Evolutionary conservation across 352 stramenopile genomes (phyloP).

Genomic region (Ophiocytium majus): DNA sequence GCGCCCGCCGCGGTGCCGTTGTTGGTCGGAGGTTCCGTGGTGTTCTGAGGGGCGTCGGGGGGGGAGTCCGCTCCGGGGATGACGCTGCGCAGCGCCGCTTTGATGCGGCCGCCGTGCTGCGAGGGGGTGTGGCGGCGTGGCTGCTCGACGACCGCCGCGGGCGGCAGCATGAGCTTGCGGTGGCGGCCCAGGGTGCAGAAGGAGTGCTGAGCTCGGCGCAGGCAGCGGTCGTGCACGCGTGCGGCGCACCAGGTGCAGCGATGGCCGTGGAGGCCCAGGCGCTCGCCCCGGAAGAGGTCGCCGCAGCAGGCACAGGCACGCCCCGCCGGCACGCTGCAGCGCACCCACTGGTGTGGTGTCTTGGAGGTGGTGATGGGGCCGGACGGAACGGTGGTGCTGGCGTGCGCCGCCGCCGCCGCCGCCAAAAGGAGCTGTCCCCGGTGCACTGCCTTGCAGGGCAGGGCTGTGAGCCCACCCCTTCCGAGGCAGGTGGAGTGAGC

Average conservation of each 20-base stretch:
- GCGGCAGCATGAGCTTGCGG: slow-evolving; percentile 35
- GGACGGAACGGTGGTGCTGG: neutral
- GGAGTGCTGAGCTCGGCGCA: neutral
- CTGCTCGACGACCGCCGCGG: slow-evolving; percentile 37
- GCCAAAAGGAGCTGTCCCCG: neutral
- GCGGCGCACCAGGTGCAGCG: slow-evolving; percentile 4
- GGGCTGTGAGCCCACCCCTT: neutral
- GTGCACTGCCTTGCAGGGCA: slow-evolving; percentile 19
- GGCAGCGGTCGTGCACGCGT: neutral
- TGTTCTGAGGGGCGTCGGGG: neutral
- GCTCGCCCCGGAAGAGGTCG: neutral
- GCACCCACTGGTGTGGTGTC: neutral
- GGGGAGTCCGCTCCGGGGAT: neutral
- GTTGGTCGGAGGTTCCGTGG: neutral
- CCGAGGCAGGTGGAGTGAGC: neutral
- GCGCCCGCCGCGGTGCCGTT: neutral
- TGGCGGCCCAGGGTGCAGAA: slow-evolving; percentile 37
- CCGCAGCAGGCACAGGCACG: slow-evolving; percentile 3
- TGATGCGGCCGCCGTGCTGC: neutral
- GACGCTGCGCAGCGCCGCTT: neutral
- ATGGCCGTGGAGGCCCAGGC: neutral
- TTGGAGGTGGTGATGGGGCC: neutral
- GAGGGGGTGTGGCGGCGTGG: neutral
- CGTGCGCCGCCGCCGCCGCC: neutral
- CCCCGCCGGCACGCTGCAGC: neutral